These are phyloP conservation scores for Pythium monospermum DNA, from an alignment of 352 stramenopile species.

Conservation along the genomic window DNA sequence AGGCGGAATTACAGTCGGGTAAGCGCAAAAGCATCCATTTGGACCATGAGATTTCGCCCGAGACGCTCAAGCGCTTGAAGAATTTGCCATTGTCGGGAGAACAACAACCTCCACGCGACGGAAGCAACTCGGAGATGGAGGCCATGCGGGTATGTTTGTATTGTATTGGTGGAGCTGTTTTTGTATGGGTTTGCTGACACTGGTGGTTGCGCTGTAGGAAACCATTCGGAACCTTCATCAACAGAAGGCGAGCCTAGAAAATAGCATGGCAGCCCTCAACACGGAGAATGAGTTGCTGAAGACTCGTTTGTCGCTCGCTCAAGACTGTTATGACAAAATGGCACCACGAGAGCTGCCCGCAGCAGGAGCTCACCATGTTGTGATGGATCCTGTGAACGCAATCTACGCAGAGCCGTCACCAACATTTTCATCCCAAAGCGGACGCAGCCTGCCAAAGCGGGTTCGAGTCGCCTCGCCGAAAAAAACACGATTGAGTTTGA, in stretches of 20 bases:
- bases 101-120: neutral
- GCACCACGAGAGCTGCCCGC: too few relatives aligned
- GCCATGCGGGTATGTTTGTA: slow-evolving; percentile 24
- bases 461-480: slow-evolving; percentile 11
- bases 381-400: too few relatives aligned
- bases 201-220: slow-evolving; percentile 12
- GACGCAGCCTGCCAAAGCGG: slow-evolving; percentile 13
- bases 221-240: slow-evolving; percentile 27
- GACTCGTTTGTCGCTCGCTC: slow-evolving; percentile 18
- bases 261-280: slow-evolving; percentile 24
- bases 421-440: neutral
- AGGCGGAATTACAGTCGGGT: slow-evolving; percentile 22
- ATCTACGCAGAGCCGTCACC: too few relatives aligned
- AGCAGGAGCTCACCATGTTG: too few relatives aligned
- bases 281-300: slow-evolving; percentile 23
- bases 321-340: too few relatives aligned
- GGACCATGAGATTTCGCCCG: slow-evolving; percentile 27
- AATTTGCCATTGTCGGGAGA: slow-evolving; percentile 22
- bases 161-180: too few relatives aligned
- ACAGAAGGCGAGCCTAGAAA: slow-evolving; percentile 26
- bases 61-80: slow-evolving; percentile 37
- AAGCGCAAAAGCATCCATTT: slow-evolving; percentile 40
- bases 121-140: slow-evolving; percentile 19
- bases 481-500: too few relatives aligned
- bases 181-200: slow-evolving; percentile 1